Evolutionary conservation across 805 yeast genomes (phyloP), one percentile per base, ranked within the genome.

Genomic region (Schwanniomyces occidentalis): DNA sequence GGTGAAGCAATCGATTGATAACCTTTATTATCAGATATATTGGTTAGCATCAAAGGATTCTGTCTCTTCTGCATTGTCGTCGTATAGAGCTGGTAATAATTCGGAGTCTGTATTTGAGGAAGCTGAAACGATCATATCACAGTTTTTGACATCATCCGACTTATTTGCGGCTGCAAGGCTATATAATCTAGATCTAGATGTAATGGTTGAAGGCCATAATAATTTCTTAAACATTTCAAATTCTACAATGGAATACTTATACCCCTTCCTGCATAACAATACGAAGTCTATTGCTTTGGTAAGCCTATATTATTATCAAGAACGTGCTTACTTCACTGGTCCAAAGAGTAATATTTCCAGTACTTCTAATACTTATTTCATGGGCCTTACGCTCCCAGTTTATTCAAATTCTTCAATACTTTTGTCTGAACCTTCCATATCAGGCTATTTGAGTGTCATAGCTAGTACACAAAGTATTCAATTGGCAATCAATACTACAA

Each of bases 341-440:
- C 96, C 96, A 0, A 64, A 76, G 1, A 15, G n/a, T 6, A 34
- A 61, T 12, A 76, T 78, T 45, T 32, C 51, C 8, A 32, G 55
- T 3, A 45, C 52, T 29, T 30, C 37, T 6, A 56, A 54, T 24
- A 39, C 68, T 2, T 82, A 73, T 48, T 73, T 78, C 45, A 65
- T 86, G 72, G 86, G 95, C 0, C 63, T 89, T 60, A 84, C 96
- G 0, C 46, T 87, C 4, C 93, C 96, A 0, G 73, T 89, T 3
- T 81, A 71, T 48, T 75, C 87, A 12, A 82, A 84, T 45, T 71
- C 81, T n/a, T 82, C 95, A 2, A 81, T 85, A 15, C 60, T 82
- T 15, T 20, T 60, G 5, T 61, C 70, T n/a, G 64, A 70, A 10
- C 79, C 83, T 4, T 69, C 74, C 15, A 64, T 85, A 5, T 73